Percentiles rank a stretch among this genome's conserved stretches.
phyloP scores from a whole-genome alignment of 2,329 filamentous ascomycete genomes.

The Lachnellula willkommii region DNA sequence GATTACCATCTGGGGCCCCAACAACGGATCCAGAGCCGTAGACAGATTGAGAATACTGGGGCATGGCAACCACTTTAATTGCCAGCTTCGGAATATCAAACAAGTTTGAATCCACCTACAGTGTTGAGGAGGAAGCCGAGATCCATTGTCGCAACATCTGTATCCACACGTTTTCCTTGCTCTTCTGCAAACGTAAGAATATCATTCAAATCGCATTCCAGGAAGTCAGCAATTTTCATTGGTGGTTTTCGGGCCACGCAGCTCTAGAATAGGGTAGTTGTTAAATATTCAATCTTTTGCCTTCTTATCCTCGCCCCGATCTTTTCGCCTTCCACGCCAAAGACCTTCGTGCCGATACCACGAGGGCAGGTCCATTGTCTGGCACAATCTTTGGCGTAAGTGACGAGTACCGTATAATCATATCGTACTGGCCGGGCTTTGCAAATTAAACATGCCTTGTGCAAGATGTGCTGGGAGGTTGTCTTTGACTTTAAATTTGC shows the following conservation, averaged over 20 bases:
- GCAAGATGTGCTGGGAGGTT: slow-evolving; percentile 15
- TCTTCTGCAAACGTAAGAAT: slow-evolving; percentile 15
- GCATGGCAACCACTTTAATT: slow-evolving; percentile 14
- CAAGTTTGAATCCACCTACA: slow-evolving; percentile 1
- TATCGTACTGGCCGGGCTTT: slow-evolving; percentile 13
- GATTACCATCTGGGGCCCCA: too few relatives aligned
- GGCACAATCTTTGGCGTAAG: slow-evolving; percentile 16
- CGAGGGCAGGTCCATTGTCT: slow-evolving; percentile 16
- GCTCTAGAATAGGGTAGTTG: slow-evolving; percentile 15
- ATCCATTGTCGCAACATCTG: slow-evolving; percentile 11
- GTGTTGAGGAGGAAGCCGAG: slow-evolving; percentile 9
- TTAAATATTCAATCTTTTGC: slow-evolving; percentile 19
- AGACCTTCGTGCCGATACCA: slow-evolving; percentile 17
- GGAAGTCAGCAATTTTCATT: slow-evolving; percentile 14
- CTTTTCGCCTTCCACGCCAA: slow-evolving; percentile 16
- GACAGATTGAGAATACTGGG: slow-evolving; percentile 17
- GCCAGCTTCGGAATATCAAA: background rate
- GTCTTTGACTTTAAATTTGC: slow-evolving; percentile 16
- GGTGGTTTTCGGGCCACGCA: slow-evolving; percentile 16
- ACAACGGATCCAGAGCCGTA: slow-evolving; percentile 11
- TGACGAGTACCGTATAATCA: slow-evolving; percentile 17
- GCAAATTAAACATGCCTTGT: slow-evolving; percentile 15
- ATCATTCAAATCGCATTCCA: slow-evolving; percentile 17
- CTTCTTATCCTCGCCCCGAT: slow-evolving; percentile 19
- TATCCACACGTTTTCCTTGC: slow-evolving; percentile 11